Percentiles rank a stretch among this genome's conserved stretches.
phyloP scores from a whole-genome alignment of 306 rosid species.

The Crataegus laevigata region DNA sequence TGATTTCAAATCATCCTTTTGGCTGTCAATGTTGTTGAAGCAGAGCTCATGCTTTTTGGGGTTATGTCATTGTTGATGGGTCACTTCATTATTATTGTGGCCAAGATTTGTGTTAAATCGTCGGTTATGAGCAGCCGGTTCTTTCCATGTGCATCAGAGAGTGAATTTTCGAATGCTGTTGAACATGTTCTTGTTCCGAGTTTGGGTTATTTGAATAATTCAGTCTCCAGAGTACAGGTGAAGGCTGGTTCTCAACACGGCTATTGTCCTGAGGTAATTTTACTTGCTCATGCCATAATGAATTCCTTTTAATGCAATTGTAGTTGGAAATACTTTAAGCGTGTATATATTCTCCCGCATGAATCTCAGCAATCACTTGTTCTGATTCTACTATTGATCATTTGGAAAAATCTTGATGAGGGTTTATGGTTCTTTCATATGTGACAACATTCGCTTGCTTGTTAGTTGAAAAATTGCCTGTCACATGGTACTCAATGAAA shows the following conservation, averaged over 20 bases:
- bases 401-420: neutral
- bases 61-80: constrained; percentile 86
- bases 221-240: constrained; percentile 31
- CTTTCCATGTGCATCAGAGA: constrained; percentile 55
- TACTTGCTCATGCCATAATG: neutral
- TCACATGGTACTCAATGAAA: too few species aligned
- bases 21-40: constrained; percentile 16
- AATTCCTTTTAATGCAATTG: too few species aligned
- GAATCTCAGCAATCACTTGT: too few species aligned
- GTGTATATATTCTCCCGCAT: too few species aligned
- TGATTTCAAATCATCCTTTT: neutral
- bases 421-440: neutral
- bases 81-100: constrained; percentile 73
- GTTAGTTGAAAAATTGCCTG: too few species aligned
- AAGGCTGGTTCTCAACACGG: constrained; percentile 20
- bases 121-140: constrained; percentile 56
- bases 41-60: constrained; percentile 92
- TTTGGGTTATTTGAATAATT: constrained; percentile 28
- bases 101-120: constrained; percentile 77
- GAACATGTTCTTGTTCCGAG: constrained; percentile 15
- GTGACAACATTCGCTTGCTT: neutral
- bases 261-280: constrained; percentile 63
- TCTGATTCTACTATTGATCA: neutral
- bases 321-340: too few species aligned
- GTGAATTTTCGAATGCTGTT: constrained; percentile 4